Evolutionary conservation across 441 rosid species (phyloP), one percentile per base, ranked within the genome.

Genomic region (Syzygium malaccense): DNA sequence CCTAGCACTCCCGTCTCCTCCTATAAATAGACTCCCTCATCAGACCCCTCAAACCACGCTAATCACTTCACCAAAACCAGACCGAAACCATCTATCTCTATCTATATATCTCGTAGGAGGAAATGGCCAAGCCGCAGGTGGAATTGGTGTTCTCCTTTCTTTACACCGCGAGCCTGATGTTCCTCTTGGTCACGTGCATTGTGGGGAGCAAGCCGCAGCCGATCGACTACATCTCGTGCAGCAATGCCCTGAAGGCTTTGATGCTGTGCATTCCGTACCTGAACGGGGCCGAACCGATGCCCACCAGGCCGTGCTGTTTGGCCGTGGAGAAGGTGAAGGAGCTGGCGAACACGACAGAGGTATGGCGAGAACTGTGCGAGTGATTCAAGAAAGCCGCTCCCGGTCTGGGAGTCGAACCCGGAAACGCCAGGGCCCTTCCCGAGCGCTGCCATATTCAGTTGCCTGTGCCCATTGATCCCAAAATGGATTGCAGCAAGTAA

Each of bases 401-500:
- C 7, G 11, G 28, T 12, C 26, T 55, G 48, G 86, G 86, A 85
- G 86, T 85, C 18, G 3, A 53, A 49, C 58, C 86, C 87, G 49
- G 14, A 53, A 91, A 64, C 64, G 91, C 90, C 57, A 89, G 79
- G 90, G 87, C 88, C 12, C 75, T 90, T 55, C 90, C 91, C 23
- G 60, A 64, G 1, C 23, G 45, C 23, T 91, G 91, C 60, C 62
- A 88, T 55, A 71, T 91, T 26, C 15, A 83, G 49, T 75, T 88
- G 28, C 88, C 89, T 1, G 91, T 87, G 55, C 90, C 92, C 7
- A 57, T 90, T 68, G 86, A 37, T 55, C 91, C 90, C 3, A 3
- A 9, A 4, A 45, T 88, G n/a, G 90, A 91, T 60, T 91, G 91
- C 68, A 78, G 62, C 92, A 87, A 64, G 92, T 91, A 86, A 86